Evolutionary conservation across 805 yeast species (phyloP), one percentile per base, ranked within the genome.

Genomic region (Lipomyces sp.): DNA sequence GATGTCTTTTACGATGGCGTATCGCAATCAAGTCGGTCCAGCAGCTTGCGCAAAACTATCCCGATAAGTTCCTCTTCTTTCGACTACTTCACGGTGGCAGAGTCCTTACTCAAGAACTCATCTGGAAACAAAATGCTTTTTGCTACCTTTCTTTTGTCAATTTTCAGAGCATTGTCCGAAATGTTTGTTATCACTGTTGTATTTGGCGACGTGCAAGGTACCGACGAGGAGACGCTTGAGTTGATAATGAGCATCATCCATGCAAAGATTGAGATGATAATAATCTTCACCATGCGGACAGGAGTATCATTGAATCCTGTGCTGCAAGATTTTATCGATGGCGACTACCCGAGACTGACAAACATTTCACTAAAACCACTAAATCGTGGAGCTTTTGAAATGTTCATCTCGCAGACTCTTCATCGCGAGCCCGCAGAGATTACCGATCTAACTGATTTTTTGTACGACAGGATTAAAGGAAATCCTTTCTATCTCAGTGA

Each of bases 161-260:
- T 43, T 10, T 39, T 53, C 29, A 49, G 53, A 14, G 43, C 41
- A 16, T 29, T 58, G 26, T 39, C 59, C 11, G 55, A 57, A 26
- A 39, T 56, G 34, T 58, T 43, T 22, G 28, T 29, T 13, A 21
- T 58, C 14, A 37, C 58, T 7, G 18, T 47, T 11, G 48, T 46
- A 16, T 2, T 59, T 19, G 60, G 53, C 19, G 61, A 58, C 26
- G 10, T 51, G 18, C 58, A 59, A 11, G 3, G 14, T 28, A 54
- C 57, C n/a, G 59, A 57, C 22, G 60, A 54, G n/a, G 58, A 57
- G 23, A 37, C 58, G 5, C 26, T 54, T 3, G 56, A 55, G n/a
- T 21, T 55, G 14, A n/a, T 59, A 2, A 39, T 42, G 32, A 45
- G 43, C 14, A 19, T 59, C n/a, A 36, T 58, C 26, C 41, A 42